Percentiles rank a stretch among this genome's conserved stretches.
These are phyloP conservation scores for Mrakia gelida DNA, from an alignment of 768 basidiomycete genomes.

Conservation along the genomic window DNA sequence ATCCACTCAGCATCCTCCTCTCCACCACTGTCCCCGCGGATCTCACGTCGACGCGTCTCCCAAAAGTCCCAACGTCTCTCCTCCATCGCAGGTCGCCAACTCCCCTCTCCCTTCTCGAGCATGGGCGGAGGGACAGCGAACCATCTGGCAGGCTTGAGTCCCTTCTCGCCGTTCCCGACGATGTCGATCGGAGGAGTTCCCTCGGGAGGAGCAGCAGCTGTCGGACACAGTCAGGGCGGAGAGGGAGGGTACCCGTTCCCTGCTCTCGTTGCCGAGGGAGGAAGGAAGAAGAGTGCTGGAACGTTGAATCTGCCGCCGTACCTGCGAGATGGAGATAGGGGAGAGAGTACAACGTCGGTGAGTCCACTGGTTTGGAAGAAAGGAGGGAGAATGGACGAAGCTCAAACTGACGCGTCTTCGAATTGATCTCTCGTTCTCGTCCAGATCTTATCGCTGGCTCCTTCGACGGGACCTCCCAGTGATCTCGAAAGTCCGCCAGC, in stretches of 20 bases:
- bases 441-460: constrained; percentile 20
- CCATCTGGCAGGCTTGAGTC: not conserved
- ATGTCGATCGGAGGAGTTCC: not conserved
- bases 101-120: constrained; percentile 21
- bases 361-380: not conserved
- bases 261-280: not conserved
- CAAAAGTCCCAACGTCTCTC: constrained; percentile 29
- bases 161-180: constrained; percentile 24
- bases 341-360: constrained; percentile 18
- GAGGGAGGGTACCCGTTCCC: constrained; percentile 25
- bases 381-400: not conserved
- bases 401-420: not conserved
- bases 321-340: constrained; percentile 12
- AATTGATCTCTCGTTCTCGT: not conserved
- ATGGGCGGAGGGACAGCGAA: not conserved
- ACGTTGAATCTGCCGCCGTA: constrained; percentile 22
- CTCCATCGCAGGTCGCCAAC: constrained; percentile 16
- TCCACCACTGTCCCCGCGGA: constrained; percentile 37
- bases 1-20: constrained; percentile 12
- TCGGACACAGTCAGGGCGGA: constrained; percentile 1
- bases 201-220: not conserved
- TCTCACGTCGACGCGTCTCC: constrained; percentile 24
- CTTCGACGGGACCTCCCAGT: constrained; percentile 24
- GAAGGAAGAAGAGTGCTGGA: not conserved
- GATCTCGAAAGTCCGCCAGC: not conserved